These are phyloP conservation scores for Tephrocybe sp. DNA, from an alignment of 768 basidiomycete genomes.

Conservation along the genomic window DNA sequence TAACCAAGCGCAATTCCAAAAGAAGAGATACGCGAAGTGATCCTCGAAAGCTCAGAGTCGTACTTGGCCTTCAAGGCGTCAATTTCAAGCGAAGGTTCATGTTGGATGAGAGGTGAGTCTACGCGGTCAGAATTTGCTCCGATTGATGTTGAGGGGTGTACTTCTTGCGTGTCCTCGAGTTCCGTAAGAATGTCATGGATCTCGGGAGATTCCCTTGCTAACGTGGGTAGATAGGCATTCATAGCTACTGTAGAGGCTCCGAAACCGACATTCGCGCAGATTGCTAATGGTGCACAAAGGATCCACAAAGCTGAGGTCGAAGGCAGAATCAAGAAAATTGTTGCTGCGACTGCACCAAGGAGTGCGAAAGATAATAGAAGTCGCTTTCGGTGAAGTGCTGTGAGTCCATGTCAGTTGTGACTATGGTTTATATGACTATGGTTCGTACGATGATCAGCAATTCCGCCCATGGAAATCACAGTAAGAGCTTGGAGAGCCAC, in stretches of 20 bases:
- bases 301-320: constrained; percentile 73
- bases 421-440: too few relatives aligned
- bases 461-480: constrained; percentile 90
- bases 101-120: constrained; percentile 40
- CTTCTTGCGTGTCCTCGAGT: constrained; percentile 23
- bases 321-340: constrained; percentile 71
- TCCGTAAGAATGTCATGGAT: constrained; percentile 43
- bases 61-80: constrained; percentile 40
- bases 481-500: constrained; percentile 91
- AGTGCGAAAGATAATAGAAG: constrained; percentile 76
- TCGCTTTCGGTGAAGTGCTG: constrained; percentile 70
- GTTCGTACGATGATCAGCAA: constrained; percentile 83
- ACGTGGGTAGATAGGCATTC: constrained; percentile 83
- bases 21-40: constrained; percentile 82
- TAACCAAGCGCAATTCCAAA: constrained; percentile 88
- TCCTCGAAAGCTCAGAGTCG: constrained; percentile 59
- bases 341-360: constrained; percentile 67
- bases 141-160: constrained; percentile 12
- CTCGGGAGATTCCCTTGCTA: constrained; percentile 67
- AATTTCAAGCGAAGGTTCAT: constrained; percentile 15
- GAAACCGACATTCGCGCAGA: constrained; percentile 83
- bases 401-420: constrained; percentile 4
- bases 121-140: constrained; percentile 24
- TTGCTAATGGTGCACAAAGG: constrained; percentile 65
- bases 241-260: constrained; percentile 86